Percentiles rank a stretch among this genome's conserved stretches.
phyloP scores from a whole-genome alignment of 2,329 filamentous ascomycete genomes.

The Laburnicola sp. region DNA sequence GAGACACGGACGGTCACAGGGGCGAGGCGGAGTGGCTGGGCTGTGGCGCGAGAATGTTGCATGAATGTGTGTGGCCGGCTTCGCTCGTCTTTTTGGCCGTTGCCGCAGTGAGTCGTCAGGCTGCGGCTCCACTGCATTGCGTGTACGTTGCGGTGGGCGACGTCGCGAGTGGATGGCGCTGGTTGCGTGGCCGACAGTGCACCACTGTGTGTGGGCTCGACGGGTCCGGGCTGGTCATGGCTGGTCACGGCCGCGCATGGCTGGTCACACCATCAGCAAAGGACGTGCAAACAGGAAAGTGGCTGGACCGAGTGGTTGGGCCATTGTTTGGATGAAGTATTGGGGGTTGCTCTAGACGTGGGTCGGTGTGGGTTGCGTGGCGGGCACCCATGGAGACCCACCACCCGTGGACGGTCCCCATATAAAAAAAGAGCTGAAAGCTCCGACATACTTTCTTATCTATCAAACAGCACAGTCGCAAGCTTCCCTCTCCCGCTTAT shows the following conservation, averaged over 20 bases:
- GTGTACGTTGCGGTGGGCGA: neutral
- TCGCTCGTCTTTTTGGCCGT: conserved; percentile 5
- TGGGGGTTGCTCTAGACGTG: conserved; percentile 5
- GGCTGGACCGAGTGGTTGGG: conserved; percentile 8
- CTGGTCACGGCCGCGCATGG: too few relatives aligned
- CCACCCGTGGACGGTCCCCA: too few relatives aligned
- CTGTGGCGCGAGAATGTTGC: conserved; percentile 2
- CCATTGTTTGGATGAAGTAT: conserved; percentile 6
- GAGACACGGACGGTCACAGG: neutral
- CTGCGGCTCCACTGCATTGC: conserved; percentile 6
- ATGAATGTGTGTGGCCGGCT: conserved; percentile 1
- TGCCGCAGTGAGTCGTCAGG: neutral
- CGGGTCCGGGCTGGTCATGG: conserved; percentile 1
- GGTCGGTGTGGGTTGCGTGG: conserved; percentile 3
- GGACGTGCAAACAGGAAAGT: conserved; percentile 1
- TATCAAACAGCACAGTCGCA: conserved; percentile 2
- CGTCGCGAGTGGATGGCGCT: neutral
- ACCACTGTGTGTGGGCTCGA: neutral
- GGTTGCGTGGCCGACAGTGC: neutral
- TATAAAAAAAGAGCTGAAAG: conserved; percentile 5
- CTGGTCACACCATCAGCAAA: conserved; percentile 4
- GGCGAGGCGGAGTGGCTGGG: neutral
- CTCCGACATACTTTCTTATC: neutral
- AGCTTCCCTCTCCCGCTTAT: neutral
- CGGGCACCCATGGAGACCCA: too few relatives aligned